Base-by-base conservation (phyloP, 352 stramenopile genomes). In the Paralagenidium karlingii region DNA sequence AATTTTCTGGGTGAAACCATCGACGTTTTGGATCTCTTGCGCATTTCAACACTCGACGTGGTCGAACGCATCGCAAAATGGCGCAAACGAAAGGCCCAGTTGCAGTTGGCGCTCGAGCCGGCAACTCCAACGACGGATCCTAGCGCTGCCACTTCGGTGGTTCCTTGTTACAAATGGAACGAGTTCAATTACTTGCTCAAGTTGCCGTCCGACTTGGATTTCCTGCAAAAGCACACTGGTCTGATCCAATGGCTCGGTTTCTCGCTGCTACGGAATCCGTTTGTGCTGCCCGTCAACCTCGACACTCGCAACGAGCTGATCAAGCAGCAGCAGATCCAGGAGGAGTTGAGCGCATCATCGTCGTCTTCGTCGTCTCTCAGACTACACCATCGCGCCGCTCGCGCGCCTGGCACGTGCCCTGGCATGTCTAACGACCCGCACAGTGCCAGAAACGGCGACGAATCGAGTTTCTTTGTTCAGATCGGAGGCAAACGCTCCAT, bases 141-240 rank as follows among this genome's bases (percentile, higher is more conserved):
- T n/a, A n/a, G n/a, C n/a, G n/a, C n/a, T n/a, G n/a, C n/a, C n/a
- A n/a, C n/a, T n/a, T n/a, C n/a, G n/a, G n/a, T 44, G 22, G 57
- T 59, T n/a, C n/a, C n/a, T n/a, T n/a, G n/a, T 11, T 96, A 91
- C 47, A 68, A 63, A 28, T 96, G 85, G 87, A 94, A 96, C 45
- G 75, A 70, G 3, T 45, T 92, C 38, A 96, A 96, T 48, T 96
- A 96, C 29, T 57, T 96, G 1, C 56, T 96, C 9, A 95, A 94
- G 34, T 50, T 96, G 8, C 64, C 79, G 3, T 91, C 73, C 0
- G 87, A 96, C 44, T 48, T 95, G 16, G 81, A 96, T 37, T 95
- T 95, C 36, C 38, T 96, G 7, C 54, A 82, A n/a, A 71, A 85
- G 28, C 71, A 85, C 56, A 44, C 58, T 8, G 68, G 60, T 1